Base-by-base conservation (phyloP, 768 basidiomycete genomes). In the Coprinopsis marcescibilis region DNA sequence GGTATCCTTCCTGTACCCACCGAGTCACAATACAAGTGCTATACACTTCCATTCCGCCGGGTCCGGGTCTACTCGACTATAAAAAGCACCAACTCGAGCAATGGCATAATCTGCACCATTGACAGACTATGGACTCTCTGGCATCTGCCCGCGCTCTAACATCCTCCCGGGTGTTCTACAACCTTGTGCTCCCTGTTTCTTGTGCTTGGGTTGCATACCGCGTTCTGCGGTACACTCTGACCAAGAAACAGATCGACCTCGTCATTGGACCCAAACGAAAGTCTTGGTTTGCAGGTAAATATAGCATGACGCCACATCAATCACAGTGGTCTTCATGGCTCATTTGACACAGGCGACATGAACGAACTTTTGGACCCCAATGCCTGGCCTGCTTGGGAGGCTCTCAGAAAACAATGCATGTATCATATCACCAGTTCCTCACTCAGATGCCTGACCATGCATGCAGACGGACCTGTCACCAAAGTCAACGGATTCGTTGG, bases 401-500 rank as follows among this genome's bases (percentile, higher is more conserved):
- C 8, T 23, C 7, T 40, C 20, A 23, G 25, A 40, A 5, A 23
- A 4, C 20, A 23, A 8, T 23, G 38, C 25, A 24, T 7, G 38
- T 40, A 5, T 24, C 21, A 10, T 4, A 40, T 20, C 11, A 17
- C 11, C 17, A 36, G n/a, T 20, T 24, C 11, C 29, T 32, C 29
- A n/a, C 29, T n/a, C n/a, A 8, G 8, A 8, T 40, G 25, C 5
- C 8, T 20, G 38, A 40, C 20, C 4, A 23, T 40, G 21, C 15
- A 8, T 24, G 8, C 38, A 69, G 66, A 64, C 53, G 66, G 66
- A 8, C 52, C 59, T 5, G 61, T 69, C 5, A 50, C 65, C 2
- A 55, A 55, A 40, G 53, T 72, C 38, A 59, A 63, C 25, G 65
- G 62, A 2, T 43, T 65, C 8, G 55, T 72, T 19, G 67, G 69